These are phyloP conservation scores for Mortierella sp. DNA, from an alignment of 371 early-diverging fungal genomes.

Conservation along the genomic window DNA sequence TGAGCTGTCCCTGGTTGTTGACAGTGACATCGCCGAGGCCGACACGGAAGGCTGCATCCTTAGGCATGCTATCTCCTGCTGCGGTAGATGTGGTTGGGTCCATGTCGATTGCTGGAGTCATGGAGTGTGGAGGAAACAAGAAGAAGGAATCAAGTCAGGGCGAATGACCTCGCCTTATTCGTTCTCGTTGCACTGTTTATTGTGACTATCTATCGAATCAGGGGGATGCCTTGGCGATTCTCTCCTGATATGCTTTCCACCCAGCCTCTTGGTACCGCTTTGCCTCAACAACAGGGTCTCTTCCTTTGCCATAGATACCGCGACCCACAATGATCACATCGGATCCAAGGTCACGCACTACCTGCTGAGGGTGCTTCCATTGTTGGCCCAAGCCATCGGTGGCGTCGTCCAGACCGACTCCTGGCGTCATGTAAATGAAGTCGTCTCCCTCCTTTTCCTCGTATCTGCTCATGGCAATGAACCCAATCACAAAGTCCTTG, in stretches of 20 bases:
- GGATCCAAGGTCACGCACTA: conserved; percentile 84
- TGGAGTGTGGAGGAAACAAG: conserved; percentile 12
- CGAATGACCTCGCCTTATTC: too few relatives aligned
- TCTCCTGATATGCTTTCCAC: conserved; percentile 91
- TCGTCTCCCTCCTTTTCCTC: conserved; percentile 73
- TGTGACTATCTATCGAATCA: too few relatives aligned
- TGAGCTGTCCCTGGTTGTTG: conserved; percentile 77
- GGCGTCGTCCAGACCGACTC: conserved; percentile 84
- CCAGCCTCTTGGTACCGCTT: conserved; percentile 90
- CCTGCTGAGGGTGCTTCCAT: conserved; percentile 91
- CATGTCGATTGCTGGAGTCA: conserved; percentile 49
- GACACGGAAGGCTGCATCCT: conserved; percentile 52
- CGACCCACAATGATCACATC: conserved; percentile 98
- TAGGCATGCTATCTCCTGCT: conserved; percentile 17
- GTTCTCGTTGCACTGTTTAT: too few relatives aligned
- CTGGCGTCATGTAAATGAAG: conserved; percentile 94
- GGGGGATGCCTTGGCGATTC: conserved; percentile 53
- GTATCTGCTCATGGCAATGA: conserved; percentile 87
- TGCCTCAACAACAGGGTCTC: conserved; percentile 77
- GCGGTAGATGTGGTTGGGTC: conserved; percentile 20
- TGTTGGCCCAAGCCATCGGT: conserved; percentile 95
- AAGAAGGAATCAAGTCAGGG: not conserved
- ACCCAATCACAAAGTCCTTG: conserved; percentile 93
- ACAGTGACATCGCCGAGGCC: conserved; percentile 73
- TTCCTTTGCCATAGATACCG: conserved; percentile 89